Conservation (phyloP, 2,329 filamentous ascomycete genomes). For the Hymenoscyphus scutula region DNA sequence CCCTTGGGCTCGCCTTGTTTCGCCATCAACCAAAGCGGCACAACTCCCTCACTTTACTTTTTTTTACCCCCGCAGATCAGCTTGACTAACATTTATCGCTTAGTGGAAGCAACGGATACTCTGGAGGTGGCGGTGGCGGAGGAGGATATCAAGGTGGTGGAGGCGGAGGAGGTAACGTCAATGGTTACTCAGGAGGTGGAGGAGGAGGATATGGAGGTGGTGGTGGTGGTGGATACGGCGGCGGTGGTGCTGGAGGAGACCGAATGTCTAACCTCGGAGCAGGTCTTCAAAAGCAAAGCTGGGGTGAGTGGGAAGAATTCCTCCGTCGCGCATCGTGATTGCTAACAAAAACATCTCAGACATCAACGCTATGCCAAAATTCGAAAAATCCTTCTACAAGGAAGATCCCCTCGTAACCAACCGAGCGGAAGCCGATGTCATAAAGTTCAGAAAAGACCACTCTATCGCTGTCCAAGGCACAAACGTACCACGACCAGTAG, state of each 20-base stretch:
- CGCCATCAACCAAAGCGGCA: slow-evolving; percentile 24
- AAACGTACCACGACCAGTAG: slow-evolving; percentile 87
- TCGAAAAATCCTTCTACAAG: slow-evolving; percentile 99
- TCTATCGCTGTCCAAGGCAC: slow-evolving; percentile 78
- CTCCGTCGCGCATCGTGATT: slow-evolving; percentile 12
- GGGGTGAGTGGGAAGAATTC: slow-evolving; percentile 59
- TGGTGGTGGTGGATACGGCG: slow-evolving; percentile 39
- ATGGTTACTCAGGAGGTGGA: slow-evolving; percentile 36
- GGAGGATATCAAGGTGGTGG: slow-evolving; percentile 47
- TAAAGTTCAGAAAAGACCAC: slow-evolving; percentile 81
- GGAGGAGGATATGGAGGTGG: slow-evolving; percentile 36
- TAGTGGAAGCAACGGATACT: slow-evolving; percentile 52
- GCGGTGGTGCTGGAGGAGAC: slow-evolving; percentile 73
- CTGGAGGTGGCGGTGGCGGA: slow-evolving; percentile 41
- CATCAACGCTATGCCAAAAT: slow-evolving; percentile 77
- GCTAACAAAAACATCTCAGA: slow-evolving; percentile 52
- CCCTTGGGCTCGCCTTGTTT: slow-evolving; percentile 15
- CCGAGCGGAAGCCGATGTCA: slow-evolving; percentile 76
- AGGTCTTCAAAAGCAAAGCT: slow-evolving; percentile 81
- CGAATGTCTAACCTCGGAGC: slow-evolving; percentile 90
- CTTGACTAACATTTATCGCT: slow-evolving; percentile 39
- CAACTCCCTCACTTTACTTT: slow-evolving; percentile 22
- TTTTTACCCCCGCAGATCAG: slow-evolving; percentile 14
- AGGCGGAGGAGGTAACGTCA: slow-evolving; percentile 40
- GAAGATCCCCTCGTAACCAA: slow-evolving; percentile 76